Conservation (phyloP, 1,284 basidiomycete genomes). For the Testicularia cyperi region DNA sequence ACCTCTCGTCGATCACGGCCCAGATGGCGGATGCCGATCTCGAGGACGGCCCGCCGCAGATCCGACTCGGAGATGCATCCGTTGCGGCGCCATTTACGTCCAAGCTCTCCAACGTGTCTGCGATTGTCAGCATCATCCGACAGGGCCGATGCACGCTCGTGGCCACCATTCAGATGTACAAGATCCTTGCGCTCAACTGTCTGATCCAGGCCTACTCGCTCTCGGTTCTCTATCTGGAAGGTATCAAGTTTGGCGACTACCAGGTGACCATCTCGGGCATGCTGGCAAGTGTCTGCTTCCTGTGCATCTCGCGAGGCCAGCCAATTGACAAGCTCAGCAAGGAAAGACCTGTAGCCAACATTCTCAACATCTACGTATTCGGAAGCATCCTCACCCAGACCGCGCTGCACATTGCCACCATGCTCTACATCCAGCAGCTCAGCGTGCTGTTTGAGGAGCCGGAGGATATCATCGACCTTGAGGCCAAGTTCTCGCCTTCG, state of each 20-base stretch:
- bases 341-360: conserved; percentile 55
- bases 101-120: conserved; percentile 50
- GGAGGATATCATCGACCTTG: conserved; percentile 50
- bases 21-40: conserved; percentile 53
- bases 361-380: conserved; percentile 55
- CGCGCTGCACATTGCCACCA: conserved; percentile 51
- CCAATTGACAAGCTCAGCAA: conserved; percentile 53
- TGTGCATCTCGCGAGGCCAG: conserved; percentile 56
- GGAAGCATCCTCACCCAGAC: conserved; percentile 56
- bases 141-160: conserved; percentile 59
- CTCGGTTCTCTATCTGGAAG: conserved; percentile 54
- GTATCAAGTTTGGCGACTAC: conserved; percentile 59
- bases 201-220: conserved; percentile 57
- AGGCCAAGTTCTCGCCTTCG: conserved; percentile 55
- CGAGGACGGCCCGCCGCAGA: conserved; percentile 60
- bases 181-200: conserved; percentile 59
- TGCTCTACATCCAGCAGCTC: conserved; percentile 51
- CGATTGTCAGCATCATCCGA: conserved; percentile 53
- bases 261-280: conserved; percentile 57
- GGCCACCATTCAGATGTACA: conserved; percentile 60
- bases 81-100: conserved; percentile 59
- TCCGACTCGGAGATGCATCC: conserved; percentile 56
- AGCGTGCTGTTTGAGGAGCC: conserved; percentile 41
- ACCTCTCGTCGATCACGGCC: conserved; percentile 50
- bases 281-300: conserved; percentile 54